Percentiles rank a stretch among this genome's conserved stretches.
Evolutionary conservation across 495 filamentous ascomycete species (phyloP).

Genomic region (Alectoria sarmentosa): DNA sequence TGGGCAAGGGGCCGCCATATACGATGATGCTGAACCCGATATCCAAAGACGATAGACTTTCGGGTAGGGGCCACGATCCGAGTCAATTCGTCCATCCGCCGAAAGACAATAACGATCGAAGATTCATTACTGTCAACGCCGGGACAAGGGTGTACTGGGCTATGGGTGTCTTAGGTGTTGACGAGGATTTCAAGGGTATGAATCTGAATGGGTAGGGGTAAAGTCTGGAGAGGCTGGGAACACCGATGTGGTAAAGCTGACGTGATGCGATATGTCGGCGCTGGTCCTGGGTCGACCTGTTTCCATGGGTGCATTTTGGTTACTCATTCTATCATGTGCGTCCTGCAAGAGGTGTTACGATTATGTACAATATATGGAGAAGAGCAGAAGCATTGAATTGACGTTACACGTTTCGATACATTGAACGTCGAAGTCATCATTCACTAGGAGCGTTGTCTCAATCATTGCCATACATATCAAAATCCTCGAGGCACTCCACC

Average conservation of each 20-base stretch:
- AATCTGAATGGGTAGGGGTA: conserved; percentile 26
- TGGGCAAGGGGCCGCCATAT: conserved; percentile 73
- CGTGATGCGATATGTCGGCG: neutral
- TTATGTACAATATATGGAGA: neutral
- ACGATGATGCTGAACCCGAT: conserved; percentile 34
- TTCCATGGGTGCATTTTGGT: neutral
- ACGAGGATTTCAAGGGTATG: conserved; percentile 47
- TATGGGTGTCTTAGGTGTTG: conserved; percentile 51
- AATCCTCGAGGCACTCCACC: neutral
- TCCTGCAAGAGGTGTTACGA: neutral
- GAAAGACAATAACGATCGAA: conserved; percentile 39
- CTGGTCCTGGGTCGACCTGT: neutral
- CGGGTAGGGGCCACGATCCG: conserved; percentile 25
- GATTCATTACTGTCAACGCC: conserved; percentile 43
- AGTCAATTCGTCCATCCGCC: conserved; percentile 21
- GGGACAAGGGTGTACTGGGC: conserved; percentile 46
- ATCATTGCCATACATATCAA: neutral
- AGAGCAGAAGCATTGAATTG: neutral
- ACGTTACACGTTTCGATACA: neutral
- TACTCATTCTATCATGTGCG: neutral
- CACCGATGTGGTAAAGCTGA: neutral
- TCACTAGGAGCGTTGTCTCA: neutral
- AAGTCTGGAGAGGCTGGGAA: conserved; percentile 6
- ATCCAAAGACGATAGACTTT: conserved; percentile 30
- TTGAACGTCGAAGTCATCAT: neutral